Evolutionary conservation across 139 green algal genomes (phyloP), one percentile per base, ranked within the genome.

Genomic region (Coelastrella sp.): DNA sequence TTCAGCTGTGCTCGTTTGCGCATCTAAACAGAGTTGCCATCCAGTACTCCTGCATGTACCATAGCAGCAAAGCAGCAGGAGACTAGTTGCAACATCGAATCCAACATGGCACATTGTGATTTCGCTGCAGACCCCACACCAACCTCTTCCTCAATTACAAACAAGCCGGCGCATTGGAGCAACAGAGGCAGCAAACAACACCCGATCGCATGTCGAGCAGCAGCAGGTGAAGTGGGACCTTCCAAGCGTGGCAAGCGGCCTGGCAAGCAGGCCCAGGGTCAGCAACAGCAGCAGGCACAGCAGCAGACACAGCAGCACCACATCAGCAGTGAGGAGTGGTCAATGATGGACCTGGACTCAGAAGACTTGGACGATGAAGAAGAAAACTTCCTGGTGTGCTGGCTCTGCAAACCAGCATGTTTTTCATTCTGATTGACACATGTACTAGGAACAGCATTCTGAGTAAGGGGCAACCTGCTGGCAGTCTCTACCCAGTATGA

Each of bases 361-460:
- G 73, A 85, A 58, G 87, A 90, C 59, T 24, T 79, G 15, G 78
- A 91, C 20, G 82, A 92, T 84, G 84, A 92, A 7, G 90, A 90
- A 60, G 82, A 92, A 8, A 84, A 90, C 24, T 92, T 92, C 78
- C 76, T 92, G 82, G 87, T 91, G 35, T 72, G 84, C 58, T 49
- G 35, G 35, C 3, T 49, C 35, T 49, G 35, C 35, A 49, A 49
- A 49, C 35, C 35, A 49, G 35, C 35, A 49, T 49, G 35, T n/a
- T n/a, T n/a, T n/a, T n/a, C 35, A 49, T 49, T 49, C 35, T 49
- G 35, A 3, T 49, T 5, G 35, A 49, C 35, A 49, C 35, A 49
- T 49, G 35, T 49, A 49, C 35, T 49, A 49, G 35, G 35, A 49
- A 49, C 35, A 49, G 35, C 35, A 49, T 49, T 49, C 35, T 49